phyloP scores from a whole-genome alignment of 169 alveolate species.

The Ichthyophthirius multifiliis region DNA sequence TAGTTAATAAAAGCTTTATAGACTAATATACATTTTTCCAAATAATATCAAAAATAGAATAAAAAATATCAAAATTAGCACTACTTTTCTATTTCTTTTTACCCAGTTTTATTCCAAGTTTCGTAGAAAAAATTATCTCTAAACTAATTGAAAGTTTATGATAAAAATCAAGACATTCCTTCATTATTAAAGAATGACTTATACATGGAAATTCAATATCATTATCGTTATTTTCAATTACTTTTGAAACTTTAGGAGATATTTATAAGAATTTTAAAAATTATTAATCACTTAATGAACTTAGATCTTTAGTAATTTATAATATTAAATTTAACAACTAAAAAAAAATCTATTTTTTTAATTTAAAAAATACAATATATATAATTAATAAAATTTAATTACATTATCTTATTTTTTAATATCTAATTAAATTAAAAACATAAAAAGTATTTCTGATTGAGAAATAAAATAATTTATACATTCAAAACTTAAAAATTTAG shows the following conservation, averaged over 20 bases:
- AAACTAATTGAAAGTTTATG: neutral
- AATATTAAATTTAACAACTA: no score
- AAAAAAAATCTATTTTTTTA: no score
- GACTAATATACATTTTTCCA: constrained; percentile 4
- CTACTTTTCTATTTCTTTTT: neutral
- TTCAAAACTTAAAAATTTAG: neutral
- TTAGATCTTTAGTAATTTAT: no score
- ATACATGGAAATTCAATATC: neutral
- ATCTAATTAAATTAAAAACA: neutral
- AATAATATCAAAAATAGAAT: neutral
- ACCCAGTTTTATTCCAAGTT: neutral
- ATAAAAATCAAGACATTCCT: neutral
- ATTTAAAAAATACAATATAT: neutral
- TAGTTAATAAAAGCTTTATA: neutral
- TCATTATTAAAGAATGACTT: neutral
- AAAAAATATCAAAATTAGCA: neutral
- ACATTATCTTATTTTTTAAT: neutral
- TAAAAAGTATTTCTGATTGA: neutral
- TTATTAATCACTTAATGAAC: no score
- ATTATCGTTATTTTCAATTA: neutral
- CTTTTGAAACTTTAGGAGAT: neutral
- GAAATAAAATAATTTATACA: neutral
- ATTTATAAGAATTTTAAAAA: neutral
- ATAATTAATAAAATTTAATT: neutral
- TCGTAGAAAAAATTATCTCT: neutral